These are phyloP conservation scores for Dendrobium officinale DNA, from an alignment of 106 monocot species.

Conservation along the genomic window DNA sequence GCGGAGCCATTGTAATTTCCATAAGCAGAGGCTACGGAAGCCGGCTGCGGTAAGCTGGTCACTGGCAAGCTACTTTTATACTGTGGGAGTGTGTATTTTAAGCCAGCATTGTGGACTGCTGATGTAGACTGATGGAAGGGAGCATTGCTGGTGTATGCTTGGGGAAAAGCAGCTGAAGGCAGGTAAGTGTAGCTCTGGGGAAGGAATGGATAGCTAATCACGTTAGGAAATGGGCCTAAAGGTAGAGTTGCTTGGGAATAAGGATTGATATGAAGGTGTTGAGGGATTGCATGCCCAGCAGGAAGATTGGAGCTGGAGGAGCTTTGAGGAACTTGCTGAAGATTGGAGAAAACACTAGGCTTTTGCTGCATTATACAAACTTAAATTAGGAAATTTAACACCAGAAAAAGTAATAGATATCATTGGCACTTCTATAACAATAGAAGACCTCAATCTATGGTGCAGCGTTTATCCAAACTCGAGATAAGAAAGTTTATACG, in stretches of 20 bases:
- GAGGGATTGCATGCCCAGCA: constrained; percentile 49
- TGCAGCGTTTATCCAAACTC: too few species aligned
- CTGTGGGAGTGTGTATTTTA: constrained; percentile 84
- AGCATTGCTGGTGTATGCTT: constrained; percentile 54
- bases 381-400: neutral
- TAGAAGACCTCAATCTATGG: neutral
- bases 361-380: constrained; percentile 40
- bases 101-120: constrained; percentile 28
- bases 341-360: constrained; percentile 39
- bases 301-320: constrained; percentile 37
- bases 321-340: constrained; percentile 29
- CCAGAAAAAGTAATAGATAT: neutral
- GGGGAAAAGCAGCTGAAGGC: constrained; percentile 79
- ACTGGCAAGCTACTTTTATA: constrained; percentile 68
- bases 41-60: constrained; percentile 53
- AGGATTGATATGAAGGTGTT: constrained; percentile 61
- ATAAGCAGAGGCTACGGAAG: constrained; percentile 49
- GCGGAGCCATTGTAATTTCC: constrained; percentile 70
- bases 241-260: constrained; percentile 82
- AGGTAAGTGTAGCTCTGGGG: constrained; percentile 74
- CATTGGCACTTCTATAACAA: neutral
- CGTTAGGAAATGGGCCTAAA: constrained; percentile 75
- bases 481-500: too few species aligned
- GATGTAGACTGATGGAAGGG: constrained; percentile 74
- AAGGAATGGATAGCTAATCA: constrained; percentile 80